A percentile compares a stretch with the other conserved stretches of the same genome.
Evolutionary conservation across 75 land plant species (phyloP).

Genomic region (Adiantum capillusveneris): DNA sequence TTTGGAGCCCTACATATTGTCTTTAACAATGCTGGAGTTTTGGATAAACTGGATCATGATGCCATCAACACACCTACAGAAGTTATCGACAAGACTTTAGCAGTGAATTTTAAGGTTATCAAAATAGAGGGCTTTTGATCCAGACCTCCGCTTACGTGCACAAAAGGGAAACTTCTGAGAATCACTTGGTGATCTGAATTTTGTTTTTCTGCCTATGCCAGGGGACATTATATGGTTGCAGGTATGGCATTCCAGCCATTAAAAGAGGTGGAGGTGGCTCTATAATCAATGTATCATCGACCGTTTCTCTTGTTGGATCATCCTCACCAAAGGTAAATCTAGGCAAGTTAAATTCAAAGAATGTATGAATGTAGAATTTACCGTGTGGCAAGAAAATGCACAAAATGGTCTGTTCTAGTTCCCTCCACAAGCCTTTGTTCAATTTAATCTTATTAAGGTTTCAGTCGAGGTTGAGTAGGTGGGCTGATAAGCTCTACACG

Average conservation of each 20-base stretch:
- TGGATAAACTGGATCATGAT: slow-evolving; percentile 29
- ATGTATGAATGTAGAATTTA: too few species aligned
- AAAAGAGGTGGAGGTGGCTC: slow-evolving; percentile 37
- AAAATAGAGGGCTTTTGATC: too few species aligned
- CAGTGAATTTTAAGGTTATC: slow-evolving; percentile 29
- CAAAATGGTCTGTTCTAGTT: too few species aligned
- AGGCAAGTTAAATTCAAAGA: too few species aligned
- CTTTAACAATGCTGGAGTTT: slow-evolving; percentile 40
- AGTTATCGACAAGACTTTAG: slow-evolving; percentile 29
- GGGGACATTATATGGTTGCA: slow-evolving; percentile 28
- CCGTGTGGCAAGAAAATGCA: too few species aligned
- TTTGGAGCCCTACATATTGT: slow-evolving; percentile 33
- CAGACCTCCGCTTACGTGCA: too few species aligned
- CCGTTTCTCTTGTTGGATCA: slow-evolving; percentile 31
- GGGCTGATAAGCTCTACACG: too few species aligned
- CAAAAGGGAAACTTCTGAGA: too few species aligned
- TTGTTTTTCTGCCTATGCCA: background rate
- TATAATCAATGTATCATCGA: slow-evolving; percentile 34
- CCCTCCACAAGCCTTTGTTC: too few species aligned
- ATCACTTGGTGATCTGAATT: background rate
- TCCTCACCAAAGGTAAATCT: slow-evolving; percentile 22
- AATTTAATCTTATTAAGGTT: too few species aligned
- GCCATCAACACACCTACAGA: slow-evolving; percentile 33
- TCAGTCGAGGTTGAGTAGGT: too few species aligned
- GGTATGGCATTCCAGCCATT: slow-evolving; percentile 39